These are phyloP conservation scores for Candida methanosorbosa DNA, from an alignment of 805 yeast species.

Conservation along the genomic window DNA sequence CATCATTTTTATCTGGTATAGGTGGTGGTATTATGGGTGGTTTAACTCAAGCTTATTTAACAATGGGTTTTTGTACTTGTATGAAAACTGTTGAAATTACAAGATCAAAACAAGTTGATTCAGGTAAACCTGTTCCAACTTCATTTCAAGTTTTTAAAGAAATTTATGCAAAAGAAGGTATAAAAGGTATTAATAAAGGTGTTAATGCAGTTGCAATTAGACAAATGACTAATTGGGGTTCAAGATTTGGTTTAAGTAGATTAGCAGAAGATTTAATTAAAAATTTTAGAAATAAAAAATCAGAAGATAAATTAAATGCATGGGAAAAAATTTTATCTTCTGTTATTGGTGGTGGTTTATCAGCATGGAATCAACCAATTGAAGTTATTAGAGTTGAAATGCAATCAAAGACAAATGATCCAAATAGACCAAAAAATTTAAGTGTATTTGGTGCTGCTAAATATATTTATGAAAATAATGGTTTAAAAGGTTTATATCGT, in stretches of 20 bases:
- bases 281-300: conserved; percentile 47
- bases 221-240: conserved; percentile 99
- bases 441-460: conserved; percentile 67
- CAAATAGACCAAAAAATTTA: conserved; percentile 90
- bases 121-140: conserved; percentile 65
- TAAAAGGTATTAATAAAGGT: conserved; percentile 93
- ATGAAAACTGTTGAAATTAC: conserved; percentile 99
- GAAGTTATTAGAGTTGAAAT: conserved; percentile 97
- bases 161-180: conserved; percentile 79
- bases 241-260: conserved; percentile 88
- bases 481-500: conserved; percentile 84
- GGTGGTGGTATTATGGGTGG: conserved; percentile 97
- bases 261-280: conserved; percentile 84
- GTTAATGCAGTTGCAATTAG: conserved; percentile 98
- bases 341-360: conserved; percentile 91
- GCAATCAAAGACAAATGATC: conserved; percentile 93
- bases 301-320: conserved; percentile 56
- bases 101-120: conserved; percentile 61
- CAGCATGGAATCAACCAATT: conserved; percentile 99
- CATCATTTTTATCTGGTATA: conserved; percentile 78
- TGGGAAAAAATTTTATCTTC: conserved; percentile 78
- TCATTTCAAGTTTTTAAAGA: conserved; percentile 82
- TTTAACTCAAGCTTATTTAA: conserved; percentile 89
- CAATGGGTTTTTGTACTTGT: conserved; percentile 98
- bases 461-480: conserved; percentile 77